Evolutionary conservation across 768 basidiomycete species (phyloP), one percentile per base, ranked within the genome.

Genomic region (Chalciporus chontae): DNA sequence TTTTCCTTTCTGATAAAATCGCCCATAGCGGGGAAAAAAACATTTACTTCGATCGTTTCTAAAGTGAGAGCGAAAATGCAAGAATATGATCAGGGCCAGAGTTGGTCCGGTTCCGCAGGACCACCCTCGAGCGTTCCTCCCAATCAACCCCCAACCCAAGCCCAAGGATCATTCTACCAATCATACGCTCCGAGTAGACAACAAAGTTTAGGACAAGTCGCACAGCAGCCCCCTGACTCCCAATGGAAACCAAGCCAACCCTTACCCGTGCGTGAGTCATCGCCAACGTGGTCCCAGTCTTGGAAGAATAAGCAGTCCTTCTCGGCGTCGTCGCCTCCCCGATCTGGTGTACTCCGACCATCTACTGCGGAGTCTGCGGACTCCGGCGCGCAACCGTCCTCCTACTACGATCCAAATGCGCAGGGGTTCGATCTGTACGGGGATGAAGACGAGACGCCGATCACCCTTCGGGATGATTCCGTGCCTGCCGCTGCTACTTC

Each of bases 11-110:
- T 45, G 23, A 46, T 7, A 5, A 34, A 4, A 18, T n/a, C 14
- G 1, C 34, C 8, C 19, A 44, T 50, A 87, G 85, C 77, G 46
- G 88, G 90, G 4, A 90, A 87, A 71, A 87, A 83, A 69, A 91
- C 89, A 0, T 79, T 92, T 65, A 82, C 77, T 41, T 77, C 71
- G 8, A 64, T 92, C 23, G 74, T 91, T 36, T 81, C 80, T 29
- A 91, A 86, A 64, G 87, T 90, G 41, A 90, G 82, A 62, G 82
- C 87, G 5, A 92, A 91, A 77, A 81, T 91, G 51, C 84, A 87
- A 59, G 90, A 91, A 58, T 82, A 81, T 53, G 89, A 91, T 34
- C 80, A 83, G 59, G 62, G 63, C 14, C 59, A 65, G 40, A 59
- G 62, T 23, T 36, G 56, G 47, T 48, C 54, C 7, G 51, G 59